Base-by-base conservation (phyloP, 108 stramenopile species). In the Stephanodiscus minutulus region DNA sequence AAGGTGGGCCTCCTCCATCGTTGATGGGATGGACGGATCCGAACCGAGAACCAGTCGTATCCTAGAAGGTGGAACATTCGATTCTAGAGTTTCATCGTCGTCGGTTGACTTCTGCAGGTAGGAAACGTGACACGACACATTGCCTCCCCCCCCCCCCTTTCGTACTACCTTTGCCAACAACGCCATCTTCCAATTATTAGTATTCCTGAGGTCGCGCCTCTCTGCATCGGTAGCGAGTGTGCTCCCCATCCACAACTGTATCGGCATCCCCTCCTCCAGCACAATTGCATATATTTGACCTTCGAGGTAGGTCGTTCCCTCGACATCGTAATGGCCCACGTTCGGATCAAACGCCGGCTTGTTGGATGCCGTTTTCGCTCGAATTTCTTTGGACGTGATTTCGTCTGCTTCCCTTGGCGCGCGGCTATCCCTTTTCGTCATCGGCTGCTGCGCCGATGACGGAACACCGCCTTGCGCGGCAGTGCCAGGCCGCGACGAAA, bases 231-330 rank as follows among this genome's bases (percentile, higher is more conserved):
- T 78, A 11, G 87, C 86, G 21, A 44, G 46, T 7, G 66, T 44
- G 18, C 76, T 56, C 8, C 92, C 92, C 28, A 77, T 86, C 93
- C 93, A 94, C 13, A 94, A 49, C 74, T 94, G 86, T 41, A 92
- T 76, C 8, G 93, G 91, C 91, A 94, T 88, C 27, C 90, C 89
- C 39, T 85, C 89, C 65, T 92, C 89, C 18, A 94, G 72, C 0
- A 94, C 39, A 9, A 69, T 61, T 39, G 82, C 73, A 68, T 87
- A 94, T 8, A 66, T 44, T 3, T 48, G 17, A 22, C 89, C 93
- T 76, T 92, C 91, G 22, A 94, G 72, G 63, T 86, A 94, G 28
- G 75, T 88, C 18, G 64, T 75, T 20, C 72, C 83, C 35, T 83
- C 85, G 24, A 72, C 47, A 35, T 81, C 68, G 44, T 89, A 89